Percentiles rank a stretch among this genome's conserved stretches.
These are phyloP conservation scores for Xylaria sp. DNA, from an alignment of 2,329 filamentous ascomycete genomes.

Conservation along the genomic window DNA sequence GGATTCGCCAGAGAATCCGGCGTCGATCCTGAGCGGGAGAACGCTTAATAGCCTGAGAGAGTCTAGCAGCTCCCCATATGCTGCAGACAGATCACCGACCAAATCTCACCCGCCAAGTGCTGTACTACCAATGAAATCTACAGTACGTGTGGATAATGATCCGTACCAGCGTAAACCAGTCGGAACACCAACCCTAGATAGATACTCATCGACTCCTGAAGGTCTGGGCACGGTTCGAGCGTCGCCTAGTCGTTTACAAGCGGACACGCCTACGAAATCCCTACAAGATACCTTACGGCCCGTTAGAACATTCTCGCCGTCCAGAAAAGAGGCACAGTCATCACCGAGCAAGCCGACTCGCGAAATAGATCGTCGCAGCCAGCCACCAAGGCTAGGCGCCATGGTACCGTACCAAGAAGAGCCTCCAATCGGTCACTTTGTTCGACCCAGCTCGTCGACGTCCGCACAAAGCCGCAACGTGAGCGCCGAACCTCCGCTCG, in stretches of 20 bases:
- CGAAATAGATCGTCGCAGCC: conserved; percentile 36
- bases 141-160: not conserved
- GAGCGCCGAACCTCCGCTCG: not conserved
- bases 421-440: conserved; percentile 53
- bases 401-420: conserved; percentile 53
- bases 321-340: conserved; percentile 38
- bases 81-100: conserved; percentile 31
- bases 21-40: conserved; percentile 28
- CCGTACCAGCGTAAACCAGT: not conserved
- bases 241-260: conserved; percentile 16
- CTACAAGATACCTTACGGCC: conserved; percentile 36
- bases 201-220: not conserved
- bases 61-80: conserved; percentile 38
- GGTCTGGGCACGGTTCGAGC: conserved; percentile 13
- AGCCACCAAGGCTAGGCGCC: conserved; percentile 51
- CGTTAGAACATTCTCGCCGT: conserved; percentile 31
- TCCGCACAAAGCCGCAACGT: conserved; percentile 32
- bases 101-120: not conserved
- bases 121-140: not conserved
- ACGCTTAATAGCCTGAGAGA: conserved; percentile 32
- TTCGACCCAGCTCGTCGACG: conserved; percentile 47
- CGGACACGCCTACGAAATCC: conserved; percentile 32
- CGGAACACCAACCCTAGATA: not conserved
- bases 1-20: conserved; percentile 39
- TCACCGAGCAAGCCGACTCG: conserved; percentile 32